Percentiles rank a stretch among this genome's conserved stretches.
These are phyloP conservation scores for Asterochloris sp. DNA, from an alignment of 139 green algal genomes.

Conservation along the genomic window DNA sequence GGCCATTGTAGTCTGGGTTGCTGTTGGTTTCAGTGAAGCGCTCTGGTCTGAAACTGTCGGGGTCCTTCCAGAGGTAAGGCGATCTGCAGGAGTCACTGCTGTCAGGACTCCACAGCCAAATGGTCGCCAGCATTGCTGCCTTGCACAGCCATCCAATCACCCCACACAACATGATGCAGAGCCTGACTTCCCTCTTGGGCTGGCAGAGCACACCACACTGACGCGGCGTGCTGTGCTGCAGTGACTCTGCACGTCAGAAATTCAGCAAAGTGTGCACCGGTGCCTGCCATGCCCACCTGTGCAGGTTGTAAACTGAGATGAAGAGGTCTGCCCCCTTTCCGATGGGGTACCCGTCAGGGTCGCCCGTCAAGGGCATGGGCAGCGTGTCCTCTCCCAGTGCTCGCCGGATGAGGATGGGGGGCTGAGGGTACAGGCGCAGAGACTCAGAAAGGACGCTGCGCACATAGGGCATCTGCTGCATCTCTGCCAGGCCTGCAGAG, in stretches of 20 bases:
- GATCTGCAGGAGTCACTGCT: conserved; percentile 38
- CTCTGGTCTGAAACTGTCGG: conserved; percentile 88
- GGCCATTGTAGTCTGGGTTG: conserved; percentile 47
- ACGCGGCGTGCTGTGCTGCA: not conserved
- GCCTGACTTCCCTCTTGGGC: not conserved
- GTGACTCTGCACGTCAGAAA: not conserved
- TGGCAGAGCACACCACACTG: not conserved
- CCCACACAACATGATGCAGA: not conserved
- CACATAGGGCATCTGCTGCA: conserved; percentile 63
- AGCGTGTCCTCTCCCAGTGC: conserved; percentile 78
- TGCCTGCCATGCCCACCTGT: conserved; percentile 46
- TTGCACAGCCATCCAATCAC: not conserved
- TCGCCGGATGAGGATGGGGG: conserved; percentile 93
- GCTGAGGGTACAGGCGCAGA: conserved; percentile 93
- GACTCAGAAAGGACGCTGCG: conserved; percentile 75
- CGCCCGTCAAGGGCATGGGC: conserved; percentile 50
- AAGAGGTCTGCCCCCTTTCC: conserved; percentile 95
- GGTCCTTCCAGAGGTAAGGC: conserved; percentile 91
- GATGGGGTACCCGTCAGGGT: conserved; percentile 78
- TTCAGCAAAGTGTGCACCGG: not conserved
- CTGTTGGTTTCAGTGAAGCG: conserved; percentile 70
- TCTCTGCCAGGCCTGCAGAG: conserved; percentile 60
- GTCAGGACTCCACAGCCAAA: not conserved
- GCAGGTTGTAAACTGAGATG: conserved; percentile 98
- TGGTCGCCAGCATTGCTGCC: not conserved